These are phyloP conservation scores for Talaromyces sp. DNA, from an alignment of 2,329 filamentous ascomycete genomes.

Conservation along the genomic window DNA sequence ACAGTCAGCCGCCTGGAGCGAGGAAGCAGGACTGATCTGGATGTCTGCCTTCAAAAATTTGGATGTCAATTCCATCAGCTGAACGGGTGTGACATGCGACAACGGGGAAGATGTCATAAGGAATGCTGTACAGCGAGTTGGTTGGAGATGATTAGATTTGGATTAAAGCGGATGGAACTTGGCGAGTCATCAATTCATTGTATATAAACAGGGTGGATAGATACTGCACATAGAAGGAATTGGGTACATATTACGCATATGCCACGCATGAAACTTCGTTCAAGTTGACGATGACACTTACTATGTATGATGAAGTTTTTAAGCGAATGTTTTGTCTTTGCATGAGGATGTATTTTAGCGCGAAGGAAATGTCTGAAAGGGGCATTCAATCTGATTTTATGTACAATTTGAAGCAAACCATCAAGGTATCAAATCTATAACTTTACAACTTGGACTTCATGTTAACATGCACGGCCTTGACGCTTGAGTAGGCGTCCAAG, in stretches of 20 bases:
- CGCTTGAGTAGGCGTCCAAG: conserved; percentile 51
- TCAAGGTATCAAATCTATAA: background rate
- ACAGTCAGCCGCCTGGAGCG: background rate
- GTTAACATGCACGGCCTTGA: conserved; percentile 38
- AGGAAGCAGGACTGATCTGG: conserved; percentile 8
- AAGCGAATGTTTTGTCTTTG: too few species aligned
- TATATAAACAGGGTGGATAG: background rate
- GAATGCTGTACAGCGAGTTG: too few species aligned
- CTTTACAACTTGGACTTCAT: conserved; percentile 32
- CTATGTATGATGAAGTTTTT: too few species aligned
- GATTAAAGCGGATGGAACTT: background rate
- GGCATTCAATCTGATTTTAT: conserved; percentile 1
- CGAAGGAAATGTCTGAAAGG: too few species aligned
- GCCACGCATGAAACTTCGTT: background rate
- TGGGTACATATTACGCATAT: too few species aligned
- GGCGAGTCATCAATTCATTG: background rate
- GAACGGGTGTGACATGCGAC: too few species aligned
- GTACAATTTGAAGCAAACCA: background rate
- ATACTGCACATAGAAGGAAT: background rate
- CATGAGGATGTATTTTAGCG: background rate
- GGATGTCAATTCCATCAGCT: too few species aligned
- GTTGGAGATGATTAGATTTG: background rate
- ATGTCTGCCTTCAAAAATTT: background rate
- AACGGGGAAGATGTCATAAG: too few species aligned
- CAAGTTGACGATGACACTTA: background rate